A percentile compares a stretch with the other conserved stretches of the same genome.
phyloP scores from a whole-genome alignment of 345 rosid species.

The Boechera divaricarpa region DNA sequence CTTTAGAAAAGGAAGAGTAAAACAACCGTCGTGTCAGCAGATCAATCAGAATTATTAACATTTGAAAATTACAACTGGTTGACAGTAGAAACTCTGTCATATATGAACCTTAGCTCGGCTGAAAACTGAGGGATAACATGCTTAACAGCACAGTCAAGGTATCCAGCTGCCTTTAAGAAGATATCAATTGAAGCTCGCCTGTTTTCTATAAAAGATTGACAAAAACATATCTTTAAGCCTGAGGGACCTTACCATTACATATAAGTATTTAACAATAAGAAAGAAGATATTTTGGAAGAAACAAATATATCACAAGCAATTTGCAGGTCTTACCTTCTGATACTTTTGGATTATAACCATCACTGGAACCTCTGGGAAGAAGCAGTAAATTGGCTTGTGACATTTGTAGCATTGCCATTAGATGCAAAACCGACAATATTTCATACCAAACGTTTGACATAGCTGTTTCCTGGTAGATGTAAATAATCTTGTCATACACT shows the following conservation, averaged over 20 bases:
- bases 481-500: slow-evolving; percentile 29
- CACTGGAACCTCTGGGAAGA: slow-evolving; percentile 84
- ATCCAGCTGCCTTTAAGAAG: slow-evolving; percentile 97
- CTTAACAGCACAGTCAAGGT: slow-evolving; percentile 88
- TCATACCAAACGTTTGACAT: slow-evolving; percentile 94
- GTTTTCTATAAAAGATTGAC: slow-evolving; percentile 57
- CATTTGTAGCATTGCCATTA: slow-evolving; percentile 91
- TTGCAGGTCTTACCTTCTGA: slow-evolving; percentile 91
- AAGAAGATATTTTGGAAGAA: neutral
- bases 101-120: slow-evolving; percentile 67
- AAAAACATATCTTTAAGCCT: slow-evolving; percentile 5
- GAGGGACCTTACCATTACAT: neutral
- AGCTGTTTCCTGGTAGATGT: slow-evolving; percentile 77
- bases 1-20: slow-evolving; percentile 49
- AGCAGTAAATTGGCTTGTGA: slow-evolving; percentile 93
- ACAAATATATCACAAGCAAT: neutral
- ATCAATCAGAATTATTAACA: slow-evolving; percentile 7
- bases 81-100: slow-evolving; percentile 15
- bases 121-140: slow-evolving; percentile 88
- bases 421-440: slow-evolving; percentile 92
- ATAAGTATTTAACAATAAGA: neutral
- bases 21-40: neutral
- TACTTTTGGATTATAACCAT: slow-evolving; percentile 76
- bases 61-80: neutral
- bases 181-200: slow-evolving; percentile 85